A percentile compares a stretch with the other conserved stretches of the same genome.
phyloP scores from a whole-genome alignment of 129 eudicot genomes.

The Scalesia atractyloides region DNA sequence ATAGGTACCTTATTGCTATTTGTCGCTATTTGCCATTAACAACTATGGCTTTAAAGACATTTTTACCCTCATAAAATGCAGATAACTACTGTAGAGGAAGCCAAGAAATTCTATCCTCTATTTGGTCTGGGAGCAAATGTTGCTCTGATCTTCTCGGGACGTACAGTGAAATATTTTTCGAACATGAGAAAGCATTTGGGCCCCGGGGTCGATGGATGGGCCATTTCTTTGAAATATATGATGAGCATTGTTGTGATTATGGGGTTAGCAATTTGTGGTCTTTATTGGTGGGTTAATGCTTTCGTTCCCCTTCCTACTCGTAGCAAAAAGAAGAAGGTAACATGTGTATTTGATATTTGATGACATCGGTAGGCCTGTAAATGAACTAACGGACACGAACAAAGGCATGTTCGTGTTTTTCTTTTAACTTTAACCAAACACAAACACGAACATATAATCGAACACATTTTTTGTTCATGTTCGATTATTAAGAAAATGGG shows the following conservation, averaged over 20 bases:
- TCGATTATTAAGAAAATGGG: too few species aligned
- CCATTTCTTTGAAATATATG: slow-evolving; percentile 88
- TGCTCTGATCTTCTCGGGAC: slow-evolving; percentile 93
- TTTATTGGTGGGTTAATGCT: slow-evolving; percentile 96
- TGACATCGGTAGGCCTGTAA: too few species aligned
- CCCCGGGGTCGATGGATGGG: slow-evolving; percentile 99
- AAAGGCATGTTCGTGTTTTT: too few species aligned
- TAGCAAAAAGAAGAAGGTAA: slow-evolving; percentile 97
- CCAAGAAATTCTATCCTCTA: slow-evolving; percentile 92
- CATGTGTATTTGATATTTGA: background rate
- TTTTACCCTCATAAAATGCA: slow-evolving; percentile 32
- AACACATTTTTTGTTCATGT: too few species aligned
- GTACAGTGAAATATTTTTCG: slow-evolving; percentile 96
- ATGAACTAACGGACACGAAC: too few species aligned
- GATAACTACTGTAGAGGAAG: slow-evolving; percentile 97
- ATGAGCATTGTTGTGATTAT: slow-evolving; percentile 90
- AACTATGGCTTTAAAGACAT: background rate
- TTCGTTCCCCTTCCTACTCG: slow-evolving; percentile 89
- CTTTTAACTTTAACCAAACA: too few species aligned
- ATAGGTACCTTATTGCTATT: too few species aligned
- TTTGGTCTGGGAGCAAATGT: slow-evolving; percentile 98
- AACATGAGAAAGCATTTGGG: slow-evolving; percentile 76
- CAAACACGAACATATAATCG: too few species aligned
- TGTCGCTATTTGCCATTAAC: too few species aligned
- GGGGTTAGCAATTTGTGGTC: slow-evolving; percentile 82